Conservation (phyloP, 768 basidiomycete genomes). For the Gloeostereum incarnatum region DNA sequence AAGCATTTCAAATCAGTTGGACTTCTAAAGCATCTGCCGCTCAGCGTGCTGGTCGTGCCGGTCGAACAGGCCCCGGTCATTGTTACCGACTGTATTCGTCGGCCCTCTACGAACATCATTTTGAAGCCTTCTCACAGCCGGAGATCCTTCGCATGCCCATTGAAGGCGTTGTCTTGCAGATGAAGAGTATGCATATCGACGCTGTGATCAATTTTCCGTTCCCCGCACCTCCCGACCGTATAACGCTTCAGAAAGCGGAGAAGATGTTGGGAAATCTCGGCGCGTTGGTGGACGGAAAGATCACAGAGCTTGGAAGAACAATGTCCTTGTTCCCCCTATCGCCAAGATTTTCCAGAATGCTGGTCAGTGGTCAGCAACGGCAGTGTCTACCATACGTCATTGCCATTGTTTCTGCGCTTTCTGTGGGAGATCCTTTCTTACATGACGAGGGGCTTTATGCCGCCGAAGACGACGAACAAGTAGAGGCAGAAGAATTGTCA, state of each 20-base stretch:
- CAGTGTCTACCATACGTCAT: conserved; percentile 80
- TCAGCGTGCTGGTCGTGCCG: conserved; percentile 93
- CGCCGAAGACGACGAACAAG: conserved; percentile 27
- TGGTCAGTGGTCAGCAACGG: conserved; percentile 87
- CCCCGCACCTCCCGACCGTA: conserved; percentile 87
- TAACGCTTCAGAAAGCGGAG: conserved; percentile 73
- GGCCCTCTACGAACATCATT: conserved; percentile 88
- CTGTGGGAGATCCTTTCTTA: conserved; percentile 94
- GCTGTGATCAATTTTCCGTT: conserved; percentile 96
- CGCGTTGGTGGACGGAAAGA: conserved; percentile 55
- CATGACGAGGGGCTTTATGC: conserved; percentile 61
- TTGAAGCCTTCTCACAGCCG: conserved; percentile 78
- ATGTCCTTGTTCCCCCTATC: conserved; percentile 95
- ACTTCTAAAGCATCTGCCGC: conserved; percentile 91
- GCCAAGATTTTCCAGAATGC: conserved; percentile 93
- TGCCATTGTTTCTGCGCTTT: conserved; percentile 81
- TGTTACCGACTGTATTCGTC: conserved; percentile 97
- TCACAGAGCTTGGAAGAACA: conserved; percentile 83
- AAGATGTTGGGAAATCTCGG: conserved; percentile 72
- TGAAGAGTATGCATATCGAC: conserved; percentile 99
- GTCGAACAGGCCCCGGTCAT: conserved; percentile 96
- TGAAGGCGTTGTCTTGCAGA: conserved; percentile 93
- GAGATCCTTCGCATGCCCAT: conserved; percentile 96
- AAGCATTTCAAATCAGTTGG: conserved; percentile 90
- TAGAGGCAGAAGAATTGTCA: conserved; percentile 27